phyloP scores from a whole-genome alignment of 768 basidiomycete genomes.

The Xanthoconium purpureum region DNA sequence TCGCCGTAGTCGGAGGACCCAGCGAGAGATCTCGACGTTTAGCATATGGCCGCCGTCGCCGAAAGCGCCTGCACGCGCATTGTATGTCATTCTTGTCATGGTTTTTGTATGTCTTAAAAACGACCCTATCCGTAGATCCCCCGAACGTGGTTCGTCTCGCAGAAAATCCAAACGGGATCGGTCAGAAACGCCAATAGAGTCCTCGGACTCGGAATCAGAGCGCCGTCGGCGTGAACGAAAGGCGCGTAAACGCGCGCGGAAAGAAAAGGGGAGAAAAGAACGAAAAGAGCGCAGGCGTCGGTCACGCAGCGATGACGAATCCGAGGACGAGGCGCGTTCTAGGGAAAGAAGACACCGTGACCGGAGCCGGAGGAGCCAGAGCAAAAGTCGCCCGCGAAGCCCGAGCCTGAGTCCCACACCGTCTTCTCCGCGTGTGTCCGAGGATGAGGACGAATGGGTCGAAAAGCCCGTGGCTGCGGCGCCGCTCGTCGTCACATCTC shows the following conservation, averaged over 20 bases:
- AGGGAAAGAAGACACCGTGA: slow-evolving; percentile 22
- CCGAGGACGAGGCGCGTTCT: slow-evolving; percentile 34
- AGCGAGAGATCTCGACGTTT: slow-evolving; percentile 55
- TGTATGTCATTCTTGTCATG: slow-evolving; percentile 39
- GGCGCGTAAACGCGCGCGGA: slow-evolving; percentile 54
- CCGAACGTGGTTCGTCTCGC: slow-evolving; percentile 47
- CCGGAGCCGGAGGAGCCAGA: slow-evolving; percentile 32
- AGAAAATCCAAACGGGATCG: slow-evolving; percentile 61
- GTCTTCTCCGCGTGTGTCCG: slow-evolving; percentile 27
- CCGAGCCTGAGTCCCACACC: slow-evolving; percentile 35
- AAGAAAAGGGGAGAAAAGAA: slow-evolving; percentile 45
- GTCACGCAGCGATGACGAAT: slow-evolving; percentile 35
- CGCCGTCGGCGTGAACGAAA: slow-evolving; percentile 56
- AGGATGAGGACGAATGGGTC: slow-evolving; percentile 66
- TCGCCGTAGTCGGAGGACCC: slow-evolving; percentile 57
- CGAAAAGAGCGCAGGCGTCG: slow-evolving; percentile 37
- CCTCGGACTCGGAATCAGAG: slow-evolving; percentile 53
- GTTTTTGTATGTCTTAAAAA: neutral
- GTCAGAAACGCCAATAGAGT: slow-evolving; percentile 42
- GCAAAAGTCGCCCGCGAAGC: slow-evolving; percentile 33
- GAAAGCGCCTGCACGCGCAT: slow-evolving; percentile 54
- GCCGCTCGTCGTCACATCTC: slow-evolving; percentile 26
- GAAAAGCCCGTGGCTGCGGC: slow-evolving; percentile 45
- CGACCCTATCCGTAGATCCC: slow-evolving; percentile 43
- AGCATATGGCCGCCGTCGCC: slow-evolving; percentile 86